Conservation (phyloP, 2,329 filamentous ascomycete species). For the Neofusicoccum sp. region DNA sequence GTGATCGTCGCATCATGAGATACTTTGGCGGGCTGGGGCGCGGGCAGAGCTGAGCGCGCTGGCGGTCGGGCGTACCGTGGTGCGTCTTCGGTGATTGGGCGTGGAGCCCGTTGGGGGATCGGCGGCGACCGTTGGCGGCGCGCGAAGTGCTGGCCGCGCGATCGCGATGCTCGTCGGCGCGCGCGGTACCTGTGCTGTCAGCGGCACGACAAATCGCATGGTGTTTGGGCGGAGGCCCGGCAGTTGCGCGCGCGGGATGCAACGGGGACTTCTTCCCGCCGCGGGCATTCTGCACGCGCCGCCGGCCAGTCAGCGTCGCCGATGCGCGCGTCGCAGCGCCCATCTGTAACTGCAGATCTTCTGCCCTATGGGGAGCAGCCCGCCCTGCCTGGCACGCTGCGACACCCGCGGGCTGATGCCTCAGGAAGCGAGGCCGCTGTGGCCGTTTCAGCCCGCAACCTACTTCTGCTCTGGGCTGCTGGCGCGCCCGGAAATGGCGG, state of each 20-base stretch:
- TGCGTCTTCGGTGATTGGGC: constrained; percentile 15
- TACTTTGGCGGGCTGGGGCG: constrained; percentile 3
- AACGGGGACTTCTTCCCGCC: constrained; percentile 11
- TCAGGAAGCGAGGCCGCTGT: constrained; percentile 14
- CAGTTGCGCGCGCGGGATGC: constrained; percentile 5
- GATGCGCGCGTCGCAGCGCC: background rate
- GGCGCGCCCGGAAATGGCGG: constrained; percentile 1
- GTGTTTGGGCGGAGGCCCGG: constrained; percentile 1
- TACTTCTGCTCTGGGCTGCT: constrained; percentile 12
- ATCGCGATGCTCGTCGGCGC: background rate
- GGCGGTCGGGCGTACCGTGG: constrained; percentile 13
- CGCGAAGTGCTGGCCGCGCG: background rate
- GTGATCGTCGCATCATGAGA: constrained; percentile 15
- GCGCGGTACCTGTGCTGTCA: background rate
- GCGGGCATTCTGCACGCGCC: constrained; percentile 5
- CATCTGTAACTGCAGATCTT: constrained; percentile 14
- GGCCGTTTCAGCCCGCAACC: constrained; percentile 13
- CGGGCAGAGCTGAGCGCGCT: constrained; percentile 14
- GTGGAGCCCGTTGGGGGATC: constrained; percentile 14
- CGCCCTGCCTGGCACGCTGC: background rate
- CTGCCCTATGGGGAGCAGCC: background rate
- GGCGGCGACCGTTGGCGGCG: background rate
- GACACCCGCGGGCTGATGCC: background rate
- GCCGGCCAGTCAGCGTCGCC: background rate
- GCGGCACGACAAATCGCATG: constrained; percentile 1